A percentile compares a stretch with the other conserved stretches of the same genome.
Evolutionary conservation across 371 early-diverging fungal genomes (phyloP).

Genomic region (Nosema granulosis): DNA sequence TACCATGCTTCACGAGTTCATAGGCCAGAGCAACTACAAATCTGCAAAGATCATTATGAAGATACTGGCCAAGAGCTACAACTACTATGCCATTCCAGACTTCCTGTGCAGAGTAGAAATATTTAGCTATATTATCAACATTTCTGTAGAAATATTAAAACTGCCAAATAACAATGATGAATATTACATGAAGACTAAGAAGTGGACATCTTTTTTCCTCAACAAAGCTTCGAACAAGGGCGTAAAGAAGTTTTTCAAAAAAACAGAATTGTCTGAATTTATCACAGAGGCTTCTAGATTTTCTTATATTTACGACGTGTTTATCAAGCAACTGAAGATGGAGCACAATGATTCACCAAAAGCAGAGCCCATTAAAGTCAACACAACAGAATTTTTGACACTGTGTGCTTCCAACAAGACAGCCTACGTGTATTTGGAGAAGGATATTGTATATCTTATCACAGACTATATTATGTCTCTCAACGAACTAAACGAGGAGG

Average conservation of each 20-base stretch:
- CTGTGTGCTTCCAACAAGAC: constrained; percentile 34
- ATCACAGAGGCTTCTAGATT: constrained; percentile 25
- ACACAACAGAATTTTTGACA: constrained; percentile 49
- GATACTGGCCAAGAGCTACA: constrained; percentile 54
- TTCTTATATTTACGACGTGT: constrained; percentile 16
- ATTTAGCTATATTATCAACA: constrained; percentile 46
- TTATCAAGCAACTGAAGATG: constrained; percentile 23
- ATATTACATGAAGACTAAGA: constrained; percentile 40
- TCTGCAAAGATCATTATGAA: constrained; percentile 53
- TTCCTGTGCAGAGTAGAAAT: constrained; percentile 28
- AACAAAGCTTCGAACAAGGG: constrained; percentile 60
- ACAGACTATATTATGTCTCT: constrained; percentile 56
- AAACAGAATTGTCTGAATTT: constrained; percentile 34
- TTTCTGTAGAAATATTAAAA: constrained; percentile 41
- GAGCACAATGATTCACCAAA: background rate
- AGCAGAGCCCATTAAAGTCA: constrained; percentile 25
- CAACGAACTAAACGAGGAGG: constrained; percentile 43
- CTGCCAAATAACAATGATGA: constrained; percentile 19
- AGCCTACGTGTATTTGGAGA: constrained; percentile 40
- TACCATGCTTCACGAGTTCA: constrained; percentile 19
- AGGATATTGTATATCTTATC: constrained; percentile 41
- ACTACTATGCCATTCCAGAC: constrained; percentile 62
- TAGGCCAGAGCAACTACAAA: constrained; percentile 33
- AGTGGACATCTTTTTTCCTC: constrained; percentile 62
- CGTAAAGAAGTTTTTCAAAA: constrained; percentile 63